phyloP scores from a whole-genome alignment of 106 monocot species.

The Amphibolis antarctica region DNA sequence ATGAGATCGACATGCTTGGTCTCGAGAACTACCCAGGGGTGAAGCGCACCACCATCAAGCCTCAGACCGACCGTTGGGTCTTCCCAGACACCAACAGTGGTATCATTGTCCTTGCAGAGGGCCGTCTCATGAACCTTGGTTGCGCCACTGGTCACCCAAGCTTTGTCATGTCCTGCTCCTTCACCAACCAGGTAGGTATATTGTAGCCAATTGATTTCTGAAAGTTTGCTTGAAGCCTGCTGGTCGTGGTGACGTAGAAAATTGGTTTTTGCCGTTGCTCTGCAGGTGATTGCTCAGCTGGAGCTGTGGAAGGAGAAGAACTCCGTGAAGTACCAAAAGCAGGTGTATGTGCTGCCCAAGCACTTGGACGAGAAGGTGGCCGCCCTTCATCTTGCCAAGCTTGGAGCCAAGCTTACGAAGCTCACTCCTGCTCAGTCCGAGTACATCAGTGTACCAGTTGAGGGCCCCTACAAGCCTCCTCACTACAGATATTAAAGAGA shows the following conservation, averaged over 20 bases:
- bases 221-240: no score
- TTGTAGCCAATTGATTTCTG: no score
- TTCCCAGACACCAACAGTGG: slow-evolving; percentile 72
- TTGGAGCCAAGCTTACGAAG: slow-evolving; percentile 78
- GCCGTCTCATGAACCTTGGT: slow-evolving; percentile 79
- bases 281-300: slow-evolving; percentile 75
- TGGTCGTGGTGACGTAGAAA: not conserved
- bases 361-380: slow-evolving; percentile 92
- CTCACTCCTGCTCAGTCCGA: slow-evolving; percentile 50
- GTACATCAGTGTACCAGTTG: slow-evolving; percentile 54
- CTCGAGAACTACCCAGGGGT: slow-evolving; percentile 75
- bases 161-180: slow-evolving; percentile 94
- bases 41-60: slow-evolving; percentile 88
- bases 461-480: slow-evolving; percentile 80
- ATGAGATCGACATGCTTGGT: slow-evolving; percentile 86
- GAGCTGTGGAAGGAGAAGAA: slow-evolving; percentile 85
- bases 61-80: slow-evolving; percentile 82
- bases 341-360: slow-evolving; percentile 80
- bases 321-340: slow-evolving; percentile 65
- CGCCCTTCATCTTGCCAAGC: slow-evolving; percentile 64
- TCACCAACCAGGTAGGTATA: slow-evolving; percentile 67
- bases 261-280: not conserved
- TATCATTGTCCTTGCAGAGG: slow-evolving; percentile 75
- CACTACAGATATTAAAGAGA: slow-evolving; percentile 69
- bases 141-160: slow-evolving; percentile 91